Conservation (phyloP, 2,329 filamentous ascomycete genomes). For the Arthrobotrys pseudoclavata region DNA sequence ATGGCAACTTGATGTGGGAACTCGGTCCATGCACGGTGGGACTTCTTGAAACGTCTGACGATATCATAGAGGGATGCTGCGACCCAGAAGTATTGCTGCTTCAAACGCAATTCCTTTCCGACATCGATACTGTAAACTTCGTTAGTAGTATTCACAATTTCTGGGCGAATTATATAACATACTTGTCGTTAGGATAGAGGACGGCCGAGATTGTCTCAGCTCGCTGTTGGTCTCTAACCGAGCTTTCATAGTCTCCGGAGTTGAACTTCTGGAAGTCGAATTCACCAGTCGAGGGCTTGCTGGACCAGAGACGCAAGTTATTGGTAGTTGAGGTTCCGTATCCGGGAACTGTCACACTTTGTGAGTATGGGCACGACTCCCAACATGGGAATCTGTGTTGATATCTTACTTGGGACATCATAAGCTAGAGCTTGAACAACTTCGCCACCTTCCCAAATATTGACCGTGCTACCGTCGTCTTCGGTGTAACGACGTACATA, state of each 20-base stretch:
- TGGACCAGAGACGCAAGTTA: slow-evolving; percentile 96
- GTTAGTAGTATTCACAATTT: slow-evolving; percentile 10
- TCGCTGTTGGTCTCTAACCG: slow-evolving; percentile 96
- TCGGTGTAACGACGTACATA: slow-evolving; percentile 82
- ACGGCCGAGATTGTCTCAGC: slow-evolving; percentile 99
- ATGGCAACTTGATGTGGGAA: slow-evolving; percentile 97
- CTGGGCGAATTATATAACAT: background rate
- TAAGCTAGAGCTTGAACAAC: slow-evolving; percentile 92
- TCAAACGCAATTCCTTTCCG: slow-evolving; percentile 95
- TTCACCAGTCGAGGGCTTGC: slow-evolving; percentile 95
- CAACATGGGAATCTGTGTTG: slow-evolving; percentile 65
- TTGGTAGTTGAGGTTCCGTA: slow-evolving; percentile 92
- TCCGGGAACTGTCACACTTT: slow-evolving; percentile 78
- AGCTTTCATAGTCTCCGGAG: slow-evolving; percentile 95
- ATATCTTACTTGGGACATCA: slow-evolving; percentile 73
- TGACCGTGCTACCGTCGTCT: slow-evolving; percentile 79
- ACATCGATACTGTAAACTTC: slow-evolving; percentile 81
- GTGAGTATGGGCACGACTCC: slow-evolving; percentile 30
- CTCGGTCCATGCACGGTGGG: slow-evolving; percentile 87
- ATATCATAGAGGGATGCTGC: slow-evolving; percentile 96
- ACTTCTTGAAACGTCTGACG: slow-evolving; percentile 97
- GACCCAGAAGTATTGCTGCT: slow-evolving; percentile 99
- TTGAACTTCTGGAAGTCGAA: slow-evolving; percentile 99
- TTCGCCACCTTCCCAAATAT: slow-evolving; percentile 92
- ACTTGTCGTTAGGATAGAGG: slow-evolving; percentile 88